Evolutionary conservation across 2,329 filamentous ascomycete genomes (phyloP).

Genomic region (Paecilomyces fulvus): DNA sequence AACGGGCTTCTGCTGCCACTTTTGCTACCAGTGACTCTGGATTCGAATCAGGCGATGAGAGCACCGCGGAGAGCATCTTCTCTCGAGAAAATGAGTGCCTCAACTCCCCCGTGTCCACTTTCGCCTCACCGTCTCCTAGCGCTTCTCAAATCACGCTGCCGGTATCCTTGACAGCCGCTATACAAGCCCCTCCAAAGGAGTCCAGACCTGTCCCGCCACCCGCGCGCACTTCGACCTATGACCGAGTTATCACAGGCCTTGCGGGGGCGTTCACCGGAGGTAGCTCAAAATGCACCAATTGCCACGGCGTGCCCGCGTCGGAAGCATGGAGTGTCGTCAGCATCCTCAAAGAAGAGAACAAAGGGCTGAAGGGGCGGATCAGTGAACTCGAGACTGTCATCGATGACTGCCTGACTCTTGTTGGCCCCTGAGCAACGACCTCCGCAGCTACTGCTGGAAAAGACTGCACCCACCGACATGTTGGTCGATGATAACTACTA

Average conservation of each 20-base stretch:
- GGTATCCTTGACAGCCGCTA: conserved; percentile 21
- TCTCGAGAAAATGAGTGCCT: conserved; percentile 29
- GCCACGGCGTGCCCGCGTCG: conserved; percentile 30
- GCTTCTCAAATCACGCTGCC: conserved; percentile 25
- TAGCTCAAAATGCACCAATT: conserved; percentile 30
- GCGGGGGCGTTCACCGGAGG: conserved; percentile 22
- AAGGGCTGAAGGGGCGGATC: conserved; percentile 43
- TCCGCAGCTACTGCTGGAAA: neutral
- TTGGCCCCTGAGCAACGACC: conserved; percentile 24
- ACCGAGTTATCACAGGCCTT: conserved; percentile 36
- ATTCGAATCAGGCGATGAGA: conserved; percentile 51
- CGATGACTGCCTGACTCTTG: conserved; percentile 49
- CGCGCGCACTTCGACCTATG: conserved; percentile 27
- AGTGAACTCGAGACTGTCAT: conserved; percentile 46
- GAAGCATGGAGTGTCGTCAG: conserved; percentile 48
- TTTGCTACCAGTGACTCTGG: conserved; percentile 45
- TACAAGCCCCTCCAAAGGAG: conserved; percentile 24
- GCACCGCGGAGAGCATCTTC: conserved; percentile 41
- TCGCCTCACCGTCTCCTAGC: conserved; percentile 25
- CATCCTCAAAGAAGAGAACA: conserved; percentile 48
- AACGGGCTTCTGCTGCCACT: conserved; percentile 32
- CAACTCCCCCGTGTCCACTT: conserved; percentile 23
- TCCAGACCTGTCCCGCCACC: conserved; percentile 14
- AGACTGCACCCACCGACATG: neutral
- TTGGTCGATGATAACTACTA: neutral